Conservation (phyloP, 441 rosid species). For the Kokia cookei region DNA sequence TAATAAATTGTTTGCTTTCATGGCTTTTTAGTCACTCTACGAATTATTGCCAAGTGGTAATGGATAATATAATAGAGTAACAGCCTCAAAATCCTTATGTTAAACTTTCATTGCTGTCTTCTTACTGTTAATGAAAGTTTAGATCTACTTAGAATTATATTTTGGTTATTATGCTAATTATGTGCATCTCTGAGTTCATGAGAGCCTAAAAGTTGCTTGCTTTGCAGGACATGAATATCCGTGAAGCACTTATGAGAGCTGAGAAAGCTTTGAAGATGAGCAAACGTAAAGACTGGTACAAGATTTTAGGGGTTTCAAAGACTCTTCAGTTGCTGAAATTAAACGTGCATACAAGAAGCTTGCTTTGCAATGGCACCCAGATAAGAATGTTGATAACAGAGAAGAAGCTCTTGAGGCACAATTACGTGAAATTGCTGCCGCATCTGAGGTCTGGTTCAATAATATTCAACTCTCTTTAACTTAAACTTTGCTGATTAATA, state of each 20-base stretch:
- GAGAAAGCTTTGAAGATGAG: constrained; percentile 95
- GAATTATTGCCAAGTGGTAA: no score
- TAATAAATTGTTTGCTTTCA: neutral
- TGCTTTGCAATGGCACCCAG: constrained; percentile 33
- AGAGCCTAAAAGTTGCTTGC: constrained; percentile 18
- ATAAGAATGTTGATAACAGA: constrained; percentile 70
- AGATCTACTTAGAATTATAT: neutral
- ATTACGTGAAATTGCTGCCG: constrained; percentile 88
- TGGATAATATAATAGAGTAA: no score
- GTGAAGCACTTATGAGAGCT: constrained; percentile 76
- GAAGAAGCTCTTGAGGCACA: constrained; percentile 93
- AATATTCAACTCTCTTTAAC: neutral
- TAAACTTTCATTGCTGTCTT: no score
- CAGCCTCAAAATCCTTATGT: no score
- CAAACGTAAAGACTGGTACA: constrained; percentile 94
- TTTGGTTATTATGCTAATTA: neutral
- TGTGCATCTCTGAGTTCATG: neutral
- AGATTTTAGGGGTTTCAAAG: constrained; percentile 73
- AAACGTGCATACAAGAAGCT: constrained; percentile 95
- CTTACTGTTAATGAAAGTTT: neutral
- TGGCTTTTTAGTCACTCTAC: neutral
- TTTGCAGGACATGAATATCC: constrained; percentile 66
- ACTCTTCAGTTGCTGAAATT: constrained; percentile 70
- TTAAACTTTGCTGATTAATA: neutral
- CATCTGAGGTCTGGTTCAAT: constrained; percentile 25